Percentiles rank a stretch among this genome's conserved stretches.
phyloP scores from a whole-genome alignment of 306 rosid genomes.

The Lupinus albus region DNA sequence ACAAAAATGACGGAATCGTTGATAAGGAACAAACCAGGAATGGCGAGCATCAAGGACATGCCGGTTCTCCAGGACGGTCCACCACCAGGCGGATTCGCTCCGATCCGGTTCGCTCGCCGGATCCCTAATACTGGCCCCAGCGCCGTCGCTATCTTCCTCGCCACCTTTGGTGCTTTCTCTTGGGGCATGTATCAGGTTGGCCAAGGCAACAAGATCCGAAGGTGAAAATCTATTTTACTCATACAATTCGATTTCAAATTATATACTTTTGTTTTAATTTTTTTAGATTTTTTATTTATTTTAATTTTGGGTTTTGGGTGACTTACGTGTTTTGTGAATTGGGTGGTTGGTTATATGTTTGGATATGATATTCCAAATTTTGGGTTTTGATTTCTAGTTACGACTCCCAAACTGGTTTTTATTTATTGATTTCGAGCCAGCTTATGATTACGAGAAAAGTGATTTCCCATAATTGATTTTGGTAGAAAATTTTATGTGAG shows the following conservation, averaged over 20 bases:
- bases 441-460: too few species aligned
- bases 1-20: conserved; percentile 81
- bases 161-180: conserved; percentile 79
- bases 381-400: conserved; percentile 5
- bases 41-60: conserved; percentile 99
- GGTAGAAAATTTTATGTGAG: too few species aligned
- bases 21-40: conserved; percentile 92
- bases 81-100: conserved; percentile 94
- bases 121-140: conserved; percentile 92
- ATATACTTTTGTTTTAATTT: too few species aligned
- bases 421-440: not conserved
- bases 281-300: too few species aligned
- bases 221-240: conserved; percentile 52
- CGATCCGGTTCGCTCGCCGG: conserved; percentile 93
- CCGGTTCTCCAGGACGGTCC: conserved; percentile 98
- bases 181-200: conserved; percentile 99
- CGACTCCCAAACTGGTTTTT: not conserved
- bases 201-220: conserved; percentile 93
- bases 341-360: not conserved
- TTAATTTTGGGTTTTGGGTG: too few species aligned
- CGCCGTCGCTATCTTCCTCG: conserved; percentile 81
- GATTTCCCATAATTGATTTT: too few species aligned
- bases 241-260: not conserved
- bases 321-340: too few species aligned
- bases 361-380: not conserved